phyloP scores from a whole-genome alignment of 2,329 filamentous ascomycete species.

The Rachicladosporium sp. region DNA sequence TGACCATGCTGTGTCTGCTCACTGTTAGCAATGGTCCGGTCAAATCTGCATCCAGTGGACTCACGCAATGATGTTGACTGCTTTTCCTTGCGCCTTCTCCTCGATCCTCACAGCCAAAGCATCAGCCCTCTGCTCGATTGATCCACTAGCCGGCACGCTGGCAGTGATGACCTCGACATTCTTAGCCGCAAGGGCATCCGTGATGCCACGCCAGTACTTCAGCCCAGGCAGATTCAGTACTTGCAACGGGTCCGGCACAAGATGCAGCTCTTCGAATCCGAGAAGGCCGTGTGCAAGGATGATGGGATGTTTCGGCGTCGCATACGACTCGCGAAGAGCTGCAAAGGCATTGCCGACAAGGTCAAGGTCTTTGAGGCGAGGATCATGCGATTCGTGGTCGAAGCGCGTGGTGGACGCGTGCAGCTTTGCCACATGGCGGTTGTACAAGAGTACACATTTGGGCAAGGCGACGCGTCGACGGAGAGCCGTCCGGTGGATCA shows the following conservation, averaged over 20 bases:
- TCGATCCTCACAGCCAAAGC: conserved; percentile 43
- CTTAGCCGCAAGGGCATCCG: conserved; percentile 43
- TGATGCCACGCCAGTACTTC: conserved; percentile 54
- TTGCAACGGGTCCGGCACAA: conserved; percentile 31
- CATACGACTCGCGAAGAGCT: conserved; percentile 44
- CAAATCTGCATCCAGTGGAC: conserved; percentile 14
- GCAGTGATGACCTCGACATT: conserved; percentile 50
- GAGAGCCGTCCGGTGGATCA: conserved; percentile 7
- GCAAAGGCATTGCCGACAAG: conserved; percentile 45
- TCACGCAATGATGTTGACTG: conserved; percentile 54
- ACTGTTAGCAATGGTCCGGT: not conserved
- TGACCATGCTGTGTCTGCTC: conserved; percentile 43
- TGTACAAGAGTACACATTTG: not conserved
- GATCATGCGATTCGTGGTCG: conserved; percentile 9
- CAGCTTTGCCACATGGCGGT: not conserved
- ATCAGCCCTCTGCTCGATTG: conserved; percentile 45
- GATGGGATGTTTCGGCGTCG: conserved; percentile 43
- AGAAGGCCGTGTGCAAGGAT: conserved; percentile 54
- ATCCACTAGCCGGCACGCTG: conserved; percentile 45
- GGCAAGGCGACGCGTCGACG: conserved; percentile 3
- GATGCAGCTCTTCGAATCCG: conserved; percentile 50
- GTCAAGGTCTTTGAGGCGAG: conserved; percentile 13
- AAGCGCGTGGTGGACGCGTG: conserved; percentile 3
- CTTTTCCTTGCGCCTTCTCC: conserved; percentile 40
- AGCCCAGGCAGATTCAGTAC: conserved; percentile 38